Conservation (phyloP, 2,329 filamentous ascomycete species). For the Parastagonospora nodorum region DNA sequence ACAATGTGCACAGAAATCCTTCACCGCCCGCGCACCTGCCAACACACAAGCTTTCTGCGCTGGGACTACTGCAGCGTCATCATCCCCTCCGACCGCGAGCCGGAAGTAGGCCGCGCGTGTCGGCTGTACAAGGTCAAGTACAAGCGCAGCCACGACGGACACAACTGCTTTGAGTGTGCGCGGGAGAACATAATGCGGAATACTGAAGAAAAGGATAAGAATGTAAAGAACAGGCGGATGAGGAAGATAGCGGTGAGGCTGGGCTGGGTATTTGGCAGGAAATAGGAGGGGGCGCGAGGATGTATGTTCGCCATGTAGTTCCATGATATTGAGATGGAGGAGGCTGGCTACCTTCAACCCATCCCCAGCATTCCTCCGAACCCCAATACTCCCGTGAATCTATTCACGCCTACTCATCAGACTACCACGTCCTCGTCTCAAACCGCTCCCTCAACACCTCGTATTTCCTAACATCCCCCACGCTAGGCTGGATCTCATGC, state of each 20-base stretch:
- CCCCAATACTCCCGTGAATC: not conserved
- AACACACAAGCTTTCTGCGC: slow-evolving; percentile 8
- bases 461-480: slow-evolving; percentile 63
- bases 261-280: not conserved
- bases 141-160: slow-evolving; percentile 10
- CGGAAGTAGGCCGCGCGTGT: slow-evolving; percentile 9
- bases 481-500: slow-evolving; percentile 54
- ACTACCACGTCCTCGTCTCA: slow-evolving; percentile 29
- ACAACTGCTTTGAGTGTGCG: slow-evolving; percentile 15
- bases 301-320: not conserved
- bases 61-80: slow-evolving; percentile 22
- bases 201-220: not conserved
- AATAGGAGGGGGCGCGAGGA: not conserved
- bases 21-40: slow-evolving; percentile 13
- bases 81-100: not conserved
- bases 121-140: slow-evolving; percentile 10
- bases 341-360: no score
- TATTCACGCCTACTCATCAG: not conserved
- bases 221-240: not conserved
- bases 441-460: slow-evolving; percentile 59
- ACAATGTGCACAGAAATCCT: slow-evolving; percentile 18
- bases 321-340: no score
- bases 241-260: not conserved
- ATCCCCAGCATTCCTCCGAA: not conserved
- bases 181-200: slow-evolving; percentile 3